A percentile compares a stretch with the other conserved stretches of the same genome.
Conservation (phyloP, 805 yeast genomes). For the Kurtzmaniella fragi region DNA sequence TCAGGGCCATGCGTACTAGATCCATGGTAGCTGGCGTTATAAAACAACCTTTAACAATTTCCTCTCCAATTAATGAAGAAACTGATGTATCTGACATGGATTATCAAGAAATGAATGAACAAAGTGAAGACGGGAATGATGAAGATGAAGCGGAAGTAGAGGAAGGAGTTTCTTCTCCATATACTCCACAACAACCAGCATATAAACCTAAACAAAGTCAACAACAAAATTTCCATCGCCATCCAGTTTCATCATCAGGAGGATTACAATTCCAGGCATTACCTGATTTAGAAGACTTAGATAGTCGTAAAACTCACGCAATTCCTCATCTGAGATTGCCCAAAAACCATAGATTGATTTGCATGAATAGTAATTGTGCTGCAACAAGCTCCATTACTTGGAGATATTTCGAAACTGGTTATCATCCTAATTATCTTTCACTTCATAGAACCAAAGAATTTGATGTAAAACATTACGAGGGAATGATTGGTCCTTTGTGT, state of each 20-base stretch:
- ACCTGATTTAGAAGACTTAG: slow-evolving; percentile 41
- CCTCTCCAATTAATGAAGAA: slow-evolving; percentile 41
- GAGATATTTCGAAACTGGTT: slow-evolving; percentile 40
- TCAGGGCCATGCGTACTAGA: slow-evolving; percentile 38
- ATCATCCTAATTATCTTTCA: slow-evolving; percentile 32
- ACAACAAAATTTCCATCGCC: slow-evolving; percentile 4
- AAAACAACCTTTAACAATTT: slow-evolving; percentile 21
- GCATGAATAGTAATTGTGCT: slow-evolving; percentile 38
- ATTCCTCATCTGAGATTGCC: slow-evolving; percentile 35
- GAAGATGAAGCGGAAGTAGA: slow-evolving; percentile 23
- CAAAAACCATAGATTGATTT: slow-evolving; percentile 32
- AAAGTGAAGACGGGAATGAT: slow-evolving; percentile 20
- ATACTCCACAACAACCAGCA: slow-evolving; percentile 38
- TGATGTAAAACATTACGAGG: slow-evolving; percentile 37
- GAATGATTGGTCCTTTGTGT: slow-evolving; percentile 44
- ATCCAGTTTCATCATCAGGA: slow-evolving; percentile 8
- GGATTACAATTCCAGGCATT: slow-evolving; percentile 28
- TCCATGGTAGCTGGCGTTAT: slow-evolving; percentile 28
- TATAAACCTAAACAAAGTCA: slow-evolving; percentile 16
- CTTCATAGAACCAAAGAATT: slow-evolving; percentile 33
- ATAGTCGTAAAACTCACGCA: slow-evolving; percentile 38
- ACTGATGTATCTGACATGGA: slow-evolving; percentile 34
- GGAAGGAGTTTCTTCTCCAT: slow-evolving; percentile 29
- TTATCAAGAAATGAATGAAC: slow-evolving; percentile 18
- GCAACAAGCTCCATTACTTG: slow-evolving; percentile 36